Conservation (phyloP, 768 basidiomycete species). For the Lactifluus volemus region DNA sequence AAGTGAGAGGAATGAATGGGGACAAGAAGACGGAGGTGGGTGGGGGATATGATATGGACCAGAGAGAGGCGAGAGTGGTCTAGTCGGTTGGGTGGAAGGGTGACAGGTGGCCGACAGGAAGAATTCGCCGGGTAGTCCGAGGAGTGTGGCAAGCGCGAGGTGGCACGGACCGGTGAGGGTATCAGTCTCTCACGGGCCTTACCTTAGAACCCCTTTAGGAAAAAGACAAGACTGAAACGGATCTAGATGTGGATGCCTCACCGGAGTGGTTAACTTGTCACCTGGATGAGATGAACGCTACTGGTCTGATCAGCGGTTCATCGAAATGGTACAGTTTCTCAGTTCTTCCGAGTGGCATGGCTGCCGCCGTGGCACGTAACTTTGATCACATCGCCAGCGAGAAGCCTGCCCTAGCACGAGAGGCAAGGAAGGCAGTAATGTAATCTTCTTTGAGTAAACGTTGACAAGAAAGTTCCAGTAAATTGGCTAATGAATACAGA, state of each 20-base stretch:
- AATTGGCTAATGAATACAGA: neutral
- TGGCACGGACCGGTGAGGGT: neutral
- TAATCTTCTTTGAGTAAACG: slow-evolving; percentile 1
- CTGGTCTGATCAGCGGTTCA: slow-evolving; percentile 9
- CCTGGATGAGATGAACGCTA: neutral
- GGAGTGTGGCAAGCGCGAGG: neutral
- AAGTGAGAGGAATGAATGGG: slow-evolving; percentile 5
- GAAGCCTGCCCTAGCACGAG: slow-evolving; percentile 2
- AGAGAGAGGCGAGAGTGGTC: neutral
- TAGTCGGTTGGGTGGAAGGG: neutral
- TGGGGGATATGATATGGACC: slow-evolving; percentile 6
- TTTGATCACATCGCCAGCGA: slow-evolving; percentile 12
- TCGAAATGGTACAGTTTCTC: neutral
- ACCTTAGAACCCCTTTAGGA: neutral
- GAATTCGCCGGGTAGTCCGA: neutral
- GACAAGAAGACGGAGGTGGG: neutral
- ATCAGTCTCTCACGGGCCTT: neutral
- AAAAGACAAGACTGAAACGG: neutral
- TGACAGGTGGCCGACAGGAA: slow-evolving; percentile 5
- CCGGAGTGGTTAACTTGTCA: neutral
- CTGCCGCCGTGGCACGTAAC: slow-evolving; percentile 9
- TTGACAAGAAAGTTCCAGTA: slow-evolving; percentile 8
- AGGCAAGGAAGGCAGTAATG: slow-evolving; percentile 1
- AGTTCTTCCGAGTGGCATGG: slow-evolving; percentile 1
- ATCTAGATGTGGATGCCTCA: slow-evolving; percentile 1